Percentiles rank a stretch among this genome's conserved stretches.
phyloP scores from a whole-genome alignment of 768 basidiomycete genomes.

The Lentinus tigrinus region DNA sequence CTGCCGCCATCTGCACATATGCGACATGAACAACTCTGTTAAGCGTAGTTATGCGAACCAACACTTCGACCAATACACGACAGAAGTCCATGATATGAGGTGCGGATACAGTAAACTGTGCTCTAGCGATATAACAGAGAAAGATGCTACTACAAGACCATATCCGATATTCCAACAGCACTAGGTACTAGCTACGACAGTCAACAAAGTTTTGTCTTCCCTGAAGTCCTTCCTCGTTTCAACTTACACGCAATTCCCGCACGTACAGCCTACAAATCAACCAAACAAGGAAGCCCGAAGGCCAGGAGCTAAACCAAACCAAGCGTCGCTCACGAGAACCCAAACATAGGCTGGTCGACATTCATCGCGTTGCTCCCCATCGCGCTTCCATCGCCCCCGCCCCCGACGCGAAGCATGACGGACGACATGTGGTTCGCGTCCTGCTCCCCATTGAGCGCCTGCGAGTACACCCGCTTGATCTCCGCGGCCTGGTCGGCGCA shows the following conservation, averaged over 20 bases:
- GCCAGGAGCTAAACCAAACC: too few relatives aligned
- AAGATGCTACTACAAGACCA: conserved; percentile 14
- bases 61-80: too few relatives aligned
- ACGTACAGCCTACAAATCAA: background rate
- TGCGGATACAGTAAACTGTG: background rate
- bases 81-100: background rate
- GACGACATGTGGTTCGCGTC: conserved; percentile 43
- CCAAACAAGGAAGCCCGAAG: too few relatives aligned
- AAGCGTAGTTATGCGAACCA: too few relatives aligned
- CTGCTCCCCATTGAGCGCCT: conserved; percentile 36
- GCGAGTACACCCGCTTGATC: conserved; percentile 52
- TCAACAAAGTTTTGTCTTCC: too few relatives aligned
- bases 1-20: too few relatives aligned
- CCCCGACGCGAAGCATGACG: conserved; percentile 25
- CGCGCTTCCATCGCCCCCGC: background rate
- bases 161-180: conserved; percentile 9
- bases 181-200: background rate
- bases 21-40: too few relatives aligned
- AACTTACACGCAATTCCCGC: background rate
- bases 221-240: too few relatives aligned
- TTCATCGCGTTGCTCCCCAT: conserved; percentile 15
- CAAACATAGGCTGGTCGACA: conserved; percentile 17
- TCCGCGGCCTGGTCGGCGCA: conserved; percentile 74
- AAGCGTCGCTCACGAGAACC: background rate
- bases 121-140: conserved; percentile 11